phyloP scores from a whole-genome alignment of 768 basidiomycete genomes.

The Tylopilus balloui region DNA sequence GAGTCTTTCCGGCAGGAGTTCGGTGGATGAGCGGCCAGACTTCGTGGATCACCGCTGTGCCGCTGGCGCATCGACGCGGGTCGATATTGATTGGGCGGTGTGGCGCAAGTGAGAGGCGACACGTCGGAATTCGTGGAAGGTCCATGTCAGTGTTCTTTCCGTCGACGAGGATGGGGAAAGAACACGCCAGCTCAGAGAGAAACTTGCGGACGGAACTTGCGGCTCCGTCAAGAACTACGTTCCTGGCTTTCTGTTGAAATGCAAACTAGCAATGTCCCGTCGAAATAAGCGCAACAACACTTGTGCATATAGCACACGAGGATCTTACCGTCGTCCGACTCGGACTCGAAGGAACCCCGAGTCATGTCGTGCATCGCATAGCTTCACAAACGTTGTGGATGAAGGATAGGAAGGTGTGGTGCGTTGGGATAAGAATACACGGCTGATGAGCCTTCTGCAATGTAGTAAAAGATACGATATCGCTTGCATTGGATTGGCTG shows the following conservation, averaged over 20 bases:
- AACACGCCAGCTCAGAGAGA: not conserved
- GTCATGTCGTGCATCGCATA: not conserved
- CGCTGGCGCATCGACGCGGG: not conserved
- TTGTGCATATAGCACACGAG: not conserved
- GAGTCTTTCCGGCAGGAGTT: not conserved
- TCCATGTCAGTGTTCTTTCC: not conserved
- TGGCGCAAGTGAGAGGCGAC: not conserved
- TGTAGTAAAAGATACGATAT: constrained; percentile 26
- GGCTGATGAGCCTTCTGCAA: constrained; percentile 11
- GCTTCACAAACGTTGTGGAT: constrained; percentile 8
- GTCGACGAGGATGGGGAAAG: not conserved
- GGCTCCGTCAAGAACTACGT: not conserved
- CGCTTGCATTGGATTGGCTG: constrained; percentile 4
- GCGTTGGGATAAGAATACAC: constrained; percentile 21
- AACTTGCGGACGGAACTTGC: not conserved
- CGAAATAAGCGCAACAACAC: not conserved
- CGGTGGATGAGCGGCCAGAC: not conserved
- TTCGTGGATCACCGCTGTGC: not conserved
- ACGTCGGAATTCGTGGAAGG: constrained; percentile 1
- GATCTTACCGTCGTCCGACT: constrained; percentile 7
- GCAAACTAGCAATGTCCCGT: not conserved
- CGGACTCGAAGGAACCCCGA: too few species aligned
- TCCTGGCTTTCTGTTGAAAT: not conserved
- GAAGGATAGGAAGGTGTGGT: constrained; percentile 6
- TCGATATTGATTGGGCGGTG: not conserved